Conservation (phyloP, 495 filamentous ascomycete genomes). For the Lichina pygmaea region DNA sequence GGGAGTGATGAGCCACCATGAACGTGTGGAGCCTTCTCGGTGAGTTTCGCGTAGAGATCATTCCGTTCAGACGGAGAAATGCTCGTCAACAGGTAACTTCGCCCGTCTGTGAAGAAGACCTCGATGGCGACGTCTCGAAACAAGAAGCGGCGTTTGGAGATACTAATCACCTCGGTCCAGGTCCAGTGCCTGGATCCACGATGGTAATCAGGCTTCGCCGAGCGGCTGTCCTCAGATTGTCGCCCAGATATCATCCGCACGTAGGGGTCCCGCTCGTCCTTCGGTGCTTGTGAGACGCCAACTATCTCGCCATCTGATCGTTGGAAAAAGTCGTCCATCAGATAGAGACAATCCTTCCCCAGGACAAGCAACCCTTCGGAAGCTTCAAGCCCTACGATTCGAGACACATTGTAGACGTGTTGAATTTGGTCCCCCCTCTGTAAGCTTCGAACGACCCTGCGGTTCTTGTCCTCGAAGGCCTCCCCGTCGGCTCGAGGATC, state of each 20-base stretch:
- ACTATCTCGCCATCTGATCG: constrained; percentile 85
- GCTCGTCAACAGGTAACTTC: constrained; percentile 76
- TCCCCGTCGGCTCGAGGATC: constrained; percentile 63
- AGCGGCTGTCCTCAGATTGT: constrained; percentile 32
- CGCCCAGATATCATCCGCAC: constrained; percentile 73
- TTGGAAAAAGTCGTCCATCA: constrained; percentile 88
- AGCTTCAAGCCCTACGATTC: constrained; percentile 78
- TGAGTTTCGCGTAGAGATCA: constrained; percentile 46
- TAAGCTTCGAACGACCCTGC: constrained; percentile 86
- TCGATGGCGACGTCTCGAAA: constrained; percentile 91
- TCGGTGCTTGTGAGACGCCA: constrained; percentile 77
- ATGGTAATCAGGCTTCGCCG: constrained; percentile 12
- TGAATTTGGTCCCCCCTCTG: constrained; percentile 84
- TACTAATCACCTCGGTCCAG: constrained; percentile 81
- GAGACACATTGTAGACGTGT: constrained; percentile 78
- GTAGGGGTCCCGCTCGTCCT: constrained; percentile 83
- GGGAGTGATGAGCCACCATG: constrained; percentile 22
- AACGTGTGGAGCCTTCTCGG: constrained; percentile 53
- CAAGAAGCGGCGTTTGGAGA: constrained; percentile 87
- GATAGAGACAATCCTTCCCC: constrained; percentile 79
- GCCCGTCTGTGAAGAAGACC: constrained; percentile 86
- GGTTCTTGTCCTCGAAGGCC: constrained; percentile 84
- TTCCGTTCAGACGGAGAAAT: constrained; percentile 46
- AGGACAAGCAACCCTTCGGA: constrained; percentile 75
- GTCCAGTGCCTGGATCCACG: constrained; percentile 75